These are phyloP conservation scores for Rhizopus delemar DNA, from an alignment of 371 early-diverging fungal genomes.

Conservation along the genomic window DNA sequence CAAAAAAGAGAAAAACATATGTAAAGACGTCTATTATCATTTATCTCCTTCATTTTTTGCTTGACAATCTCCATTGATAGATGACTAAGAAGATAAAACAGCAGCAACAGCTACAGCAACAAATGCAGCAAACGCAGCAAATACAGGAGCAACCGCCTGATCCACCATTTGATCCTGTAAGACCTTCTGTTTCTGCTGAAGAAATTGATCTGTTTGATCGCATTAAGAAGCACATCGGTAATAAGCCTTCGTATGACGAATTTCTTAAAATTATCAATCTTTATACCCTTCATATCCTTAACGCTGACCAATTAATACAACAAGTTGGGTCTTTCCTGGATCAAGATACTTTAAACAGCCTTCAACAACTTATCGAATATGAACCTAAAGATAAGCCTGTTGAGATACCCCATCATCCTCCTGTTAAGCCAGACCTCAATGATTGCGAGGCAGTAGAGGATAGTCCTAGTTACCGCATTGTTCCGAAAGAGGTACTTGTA, in stretches of 20 bases:
- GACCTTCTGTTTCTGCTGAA: conserved; percentile 56
- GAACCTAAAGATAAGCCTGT: conserved; percentile 66
- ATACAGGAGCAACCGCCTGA: conserved; percentile 3
- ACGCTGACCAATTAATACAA: conserved; percentile 80
- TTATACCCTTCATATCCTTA: conserved; percentile 94
- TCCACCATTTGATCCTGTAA: conserved; percentile 32
- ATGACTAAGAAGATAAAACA: no score
- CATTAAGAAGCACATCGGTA: conserved; percentile 81
- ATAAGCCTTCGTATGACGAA: conserved; percentile 89
- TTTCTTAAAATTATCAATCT: conserved; percentile 97
- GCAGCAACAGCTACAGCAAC: background rate
- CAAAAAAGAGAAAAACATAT: background rate
- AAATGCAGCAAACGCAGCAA: background rate
- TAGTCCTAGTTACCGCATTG: conserved; percentile 73
- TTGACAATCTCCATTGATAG: no score
- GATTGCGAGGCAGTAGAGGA: conserved; percentile 46
- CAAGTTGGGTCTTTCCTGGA: conserved; percentile 82
- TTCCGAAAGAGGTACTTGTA: conserved; percentile 64
- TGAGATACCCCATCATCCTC: conserved; percentile 21
- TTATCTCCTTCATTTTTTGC: no score
- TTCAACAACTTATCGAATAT: conserved; percentile 92
- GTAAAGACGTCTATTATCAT: no score
- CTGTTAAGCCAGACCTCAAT: conserved; percentile 65
- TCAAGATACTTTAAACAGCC: conserved; percentile 88
- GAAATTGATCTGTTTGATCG: conserved; percentile 93